Conservation (phyloP, 140 eudicot genomes). For the Stevia rebaudiana region DNA sequence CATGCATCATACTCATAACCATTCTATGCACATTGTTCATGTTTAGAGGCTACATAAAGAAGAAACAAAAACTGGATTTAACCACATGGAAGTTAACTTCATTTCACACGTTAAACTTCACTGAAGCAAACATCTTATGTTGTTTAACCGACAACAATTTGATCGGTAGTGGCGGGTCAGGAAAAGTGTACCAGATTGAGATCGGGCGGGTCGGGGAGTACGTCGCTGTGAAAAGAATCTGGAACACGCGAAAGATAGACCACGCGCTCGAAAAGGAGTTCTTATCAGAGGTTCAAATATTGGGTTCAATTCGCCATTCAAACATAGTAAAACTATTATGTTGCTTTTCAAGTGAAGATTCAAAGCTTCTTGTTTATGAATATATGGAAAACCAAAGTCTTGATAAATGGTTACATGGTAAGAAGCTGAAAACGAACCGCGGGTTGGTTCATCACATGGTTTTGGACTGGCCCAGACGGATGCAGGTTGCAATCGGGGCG, state of each 20-base stretch:
- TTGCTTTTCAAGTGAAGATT: slow-evolving; percentile 58
- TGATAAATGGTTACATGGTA: slow-evolving; percentile 66
- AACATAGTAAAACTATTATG: slow-evolving; percentile 76
- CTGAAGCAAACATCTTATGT: slow-evolving; percentile 55
- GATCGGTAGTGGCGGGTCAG: slow-evolving; percentile 90
- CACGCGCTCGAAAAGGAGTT: slow-evolving; percentile 52
- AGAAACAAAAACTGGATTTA: slow-evolving; percentile 40
- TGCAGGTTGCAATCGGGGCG: slow-evolving; percentile 64
- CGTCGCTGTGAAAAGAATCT: slow-evolving; percentile 69
- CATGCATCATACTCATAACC: slow-evolving; percentile 29
- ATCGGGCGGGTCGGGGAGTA: slow-evolving; percentile 33
- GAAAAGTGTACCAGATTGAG: slow-evolving; percentile 52
- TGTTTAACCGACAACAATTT: slow-evolving; percentile 52
- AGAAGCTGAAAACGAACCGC: slow-evolving; percentile 21
- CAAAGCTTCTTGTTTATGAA: slow-evolving; percentile 79
- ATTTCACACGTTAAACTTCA: slow-evolving; percentile 66
- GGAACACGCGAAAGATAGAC: slow-evolving; percentile 39
- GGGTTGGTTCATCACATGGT: slow-evolving; percentile 22
- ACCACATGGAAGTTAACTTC: slow-evolving; percentile 71
- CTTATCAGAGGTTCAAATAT: slow-evolving; percentile 59
- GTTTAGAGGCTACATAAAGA: slow-evolving; percentile 45
- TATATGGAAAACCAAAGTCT: slow-evolving; percentile 77
- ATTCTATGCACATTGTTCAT: slow-evolving; percentile 28
- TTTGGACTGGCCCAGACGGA: slow-evolving; percentile 68
- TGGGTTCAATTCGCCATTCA: slow-evolving; percentile 65